These are phyloP conservation scores for Saxophila tyrrhenica DNA, from an alignment of 495 filamentous ascomycete genomes.

Conservation along the genomic window DNA sequence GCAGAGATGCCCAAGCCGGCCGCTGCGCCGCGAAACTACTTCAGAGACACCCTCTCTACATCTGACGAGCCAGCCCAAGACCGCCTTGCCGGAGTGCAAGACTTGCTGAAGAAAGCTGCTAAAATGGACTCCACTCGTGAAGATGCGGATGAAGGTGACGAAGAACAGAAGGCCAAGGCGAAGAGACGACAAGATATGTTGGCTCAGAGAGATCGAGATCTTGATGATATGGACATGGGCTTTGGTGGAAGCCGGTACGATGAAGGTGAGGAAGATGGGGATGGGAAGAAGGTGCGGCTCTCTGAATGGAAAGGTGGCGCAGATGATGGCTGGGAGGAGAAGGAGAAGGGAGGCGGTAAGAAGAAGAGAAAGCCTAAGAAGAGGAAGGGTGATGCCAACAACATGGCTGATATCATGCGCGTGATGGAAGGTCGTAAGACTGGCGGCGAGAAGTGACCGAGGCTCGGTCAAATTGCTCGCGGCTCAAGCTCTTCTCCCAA, in stretches of 20 bases:
- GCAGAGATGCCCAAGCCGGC: conserved; percentile 18
- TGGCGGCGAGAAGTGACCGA: conserved; percentile 2
- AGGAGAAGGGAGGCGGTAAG: conserved; percentile 34
- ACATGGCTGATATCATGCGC: conserved; percentile 64
- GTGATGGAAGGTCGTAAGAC: conserved; percentile 61
- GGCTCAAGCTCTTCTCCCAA: too few species aligned
- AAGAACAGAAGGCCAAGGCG: conserved; percentile 37
- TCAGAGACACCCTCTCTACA: conserved; percentile 35
- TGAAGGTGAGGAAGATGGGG: conserved; percentile 67
- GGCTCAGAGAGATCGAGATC: conserved; percentile 65
- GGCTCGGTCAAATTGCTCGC: too few species aligned
- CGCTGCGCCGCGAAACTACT: conserved; percentile 45
- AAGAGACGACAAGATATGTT: conserved; percentile 61
- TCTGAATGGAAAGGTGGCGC: conserved; percentile 47
- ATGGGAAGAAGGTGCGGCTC: conserved; percentile 47
- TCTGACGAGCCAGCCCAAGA: conserved; percentile 28
- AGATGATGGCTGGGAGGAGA: conserved; percentile 40
- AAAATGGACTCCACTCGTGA: conserved; percentile 47
- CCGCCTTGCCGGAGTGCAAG: conserved; percentile 58
- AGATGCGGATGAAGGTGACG: conserved; percentile 35
- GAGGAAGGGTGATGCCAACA: conserved; percentile 75
- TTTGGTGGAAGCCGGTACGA: conserved; percentile 78
- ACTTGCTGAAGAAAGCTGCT: conserved; percentile 75
- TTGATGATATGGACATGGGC: conserved; percentile 86
- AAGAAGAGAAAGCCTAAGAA: conserved; percentile 66